Evolutionary conservation across 2,329 filamentous ascomycete species (phyloP).

Genomic region (Raffaelea deltoideospora): DNA sequence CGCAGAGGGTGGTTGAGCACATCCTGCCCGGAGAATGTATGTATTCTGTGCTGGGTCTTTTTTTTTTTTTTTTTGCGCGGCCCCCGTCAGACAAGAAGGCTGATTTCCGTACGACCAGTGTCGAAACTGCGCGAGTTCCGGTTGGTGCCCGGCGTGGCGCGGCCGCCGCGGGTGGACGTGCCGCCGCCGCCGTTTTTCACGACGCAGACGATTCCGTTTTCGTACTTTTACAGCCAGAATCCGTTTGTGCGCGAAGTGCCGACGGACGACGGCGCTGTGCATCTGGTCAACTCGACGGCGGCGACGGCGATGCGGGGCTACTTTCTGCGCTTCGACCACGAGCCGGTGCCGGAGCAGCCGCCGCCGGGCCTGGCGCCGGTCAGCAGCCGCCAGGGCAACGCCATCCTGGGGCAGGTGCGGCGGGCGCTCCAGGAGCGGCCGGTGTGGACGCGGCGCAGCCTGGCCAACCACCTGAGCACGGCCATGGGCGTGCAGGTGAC

Average conservation of each 20-base stretch:
- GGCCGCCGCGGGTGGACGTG: slow-evolving; percentile 48
- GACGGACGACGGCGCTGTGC: slow-evolving; percentile 35
- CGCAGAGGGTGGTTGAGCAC: slow-evolving; percentile 54
- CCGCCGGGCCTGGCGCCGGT: slow-evolving; percentile 37
- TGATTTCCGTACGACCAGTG: slow-evolving; percentile 19
- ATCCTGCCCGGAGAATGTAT: slow-evolving; percentile 58
- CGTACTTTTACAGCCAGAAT: slow-evolving; percentile 75
- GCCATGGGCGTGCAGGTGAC: slow-evolving; percentile 16
- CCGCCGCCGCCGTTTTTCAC: slow-evolving; percentile 70
- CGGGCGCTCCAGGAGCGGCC: slow-evolving; percentile 58
- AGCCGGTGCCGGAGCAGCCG: slow-evolving; percentile 48
- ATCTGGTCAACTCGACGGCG: slow-evolving; percentile 40
- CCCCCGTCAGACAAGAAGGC: no score
- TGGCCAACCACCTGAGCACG: slow-evolving; percentile 55
- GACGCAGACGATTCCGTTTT: slow-evolving; percentile 58
- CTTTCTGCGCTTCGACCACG: slow-evolving; percentile 44
- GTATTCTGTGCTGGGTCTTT: slow-evolving; percentile 3
- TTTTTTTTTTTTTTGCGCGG: slow-evolving; percentile 6
- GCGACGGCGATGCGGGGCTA: slow-evolving; percentile 41
- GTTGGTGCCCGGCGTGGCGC: slow-evolving; percentile 46
- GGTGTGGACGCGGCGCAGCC: slow-evolving; percentile 71
- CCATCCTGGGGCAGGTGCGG: slow-evolving; percentile 48
- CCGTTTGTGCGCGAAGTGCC: slow-evolving; percentile 52
- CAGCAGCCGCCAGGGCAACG: slow-evolving; percentile 44
- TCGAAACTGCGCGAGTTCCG: slow-evolving; percentile 45